These are phyloP conservation scores for Fibroporia radiculosa DNA, from an alignment of 768 basidiomycete genomes.

Conservation along the genomic window DNA sequence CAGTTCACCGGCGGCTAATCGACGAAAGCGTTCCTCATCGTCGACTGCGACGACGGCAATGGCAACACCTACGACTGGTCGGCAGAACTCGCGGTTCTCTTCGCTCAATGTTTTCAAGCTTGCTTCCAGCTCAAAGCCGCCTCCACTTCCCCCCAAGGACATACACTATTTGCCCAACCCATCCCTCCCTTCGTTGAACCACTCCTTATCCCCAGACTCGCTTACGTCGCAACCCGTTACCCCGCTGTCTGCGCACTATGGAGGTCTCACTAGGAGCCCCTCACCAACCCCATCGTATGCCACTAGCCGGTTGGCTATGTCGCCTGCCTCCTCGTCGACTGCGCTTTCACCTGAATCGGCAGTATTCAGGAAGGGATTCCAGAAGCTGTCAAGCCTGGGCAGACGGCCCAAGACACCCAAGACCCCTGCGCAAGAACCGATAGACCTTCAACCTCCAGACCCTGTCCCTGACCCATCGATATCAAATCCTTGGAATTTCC, in stretches of 20 bases:
- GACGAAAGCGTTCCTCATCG: background rate
- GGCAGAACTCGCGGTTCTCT: slow-evolving; percentile 32
- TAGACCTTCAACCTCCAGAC: slow-evolving; percentile 14
- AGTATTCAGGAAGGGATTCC: slow-evolving; percentile 23
- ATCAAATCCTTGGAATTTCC: slow-evolving; percentile 69
- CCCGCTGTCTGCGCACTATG: slow-evolving; percentile 23
- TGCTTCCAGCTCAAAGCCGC: slow-evolving; percentile 29
- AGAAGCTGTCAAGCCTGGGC: slow-evolving; percentile 29
- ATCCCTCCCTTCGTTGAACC: slow-evolving; percentile 34
- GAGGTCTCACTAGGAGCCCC: slow-evolving; percentile 20
- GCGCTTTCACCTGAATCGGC: slow-evolving; percentile 19
- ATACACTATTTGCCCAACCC: slow-evolving; percentile 34
- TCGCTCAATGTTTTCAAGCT: slow-evolving; percentile 37
- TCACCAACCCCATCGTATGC: slow-evolving; percentile 20
- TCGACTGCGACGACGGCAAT: slow-evolving; percentile 13
- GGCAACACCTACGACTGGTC: slow-evolving; percentile 16
- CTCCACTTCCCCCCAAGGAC: slow-evolving; percentile 63
- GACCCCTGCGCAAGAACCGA: slow-evolving; percentile 14
- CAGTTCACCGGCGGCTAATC: no score
- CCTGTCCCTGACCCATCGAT: slow-evolving; percentile 50
- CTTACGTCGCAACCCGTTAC: slow-evolving; percentile 19
- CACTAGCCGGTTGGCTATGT: slow-evolving; percentile 12
- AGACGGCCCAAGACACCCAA: slow-evolving; percentile 26
- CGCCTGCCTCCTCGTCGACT: slow-evolving; percentile 13
- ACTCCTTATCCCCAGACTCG: slow-evolving; percentile 40